phyloP scores from a whole-genome alignment of 202 grass and related monocot genomes.

The Hordeum pubiflorum region DNA sequence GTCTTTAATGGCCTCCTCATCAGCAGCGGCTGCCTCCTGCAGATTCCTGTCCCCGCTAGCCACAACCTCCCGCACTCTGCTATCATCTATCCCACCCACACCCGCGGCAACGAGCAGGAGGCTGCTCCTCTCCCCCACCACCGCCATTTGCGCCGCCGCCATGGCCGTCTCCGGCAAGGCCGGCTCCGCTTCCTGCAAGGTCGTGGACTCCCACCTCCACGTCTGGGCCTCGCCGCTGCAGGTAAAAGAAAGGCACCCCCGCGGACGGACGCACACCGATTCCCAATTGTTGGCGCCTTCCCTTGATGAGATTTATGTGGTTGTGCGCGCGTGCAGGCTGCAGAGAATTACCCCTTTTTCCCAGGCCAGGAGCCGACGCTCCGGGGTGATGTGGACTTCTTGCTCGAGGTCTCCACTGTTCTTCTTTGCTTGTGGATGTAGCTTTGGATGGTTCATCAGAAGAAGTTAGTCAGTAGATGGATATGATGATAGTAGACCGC shows the following conservation, averaged over 20 bases:
- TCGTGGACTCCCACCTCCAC: slow-evolving; percentile 82
- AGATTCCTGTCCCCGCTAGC: slow-evolving; percentile 16
- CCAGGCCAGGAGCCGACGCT: slow-evolving; percentile 64
- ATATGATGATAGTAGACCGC: not conserved
- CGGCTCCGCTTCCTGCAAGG: slow-evolving; percentile 31
- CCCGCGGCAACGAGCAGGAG: not conserved
- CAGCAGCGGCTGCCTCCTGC: not conserved
- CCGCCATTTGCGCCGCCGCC: slow-evolving; percentile 14
- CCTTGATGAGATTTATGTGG: not conserved
- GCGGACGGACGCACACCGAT: not conserved
- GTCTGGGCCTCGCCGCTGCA: slow-evolving; percentile 72
- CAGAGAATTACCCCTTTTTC: slow-evolving; percentile 42
- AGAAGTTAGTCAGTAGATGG: not conserved
- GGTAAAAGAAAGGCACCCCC: slow-evolving; percentile 24
- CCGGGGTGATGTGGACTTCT: slow-evolving; percentile 52
- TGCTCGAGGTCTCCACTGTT: slow-evolving; percentile 49
- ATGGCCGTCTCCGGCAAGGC: slow-evolving; percentile 34
- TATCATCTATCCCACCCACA: not conserved
- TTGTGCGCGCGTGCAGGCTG: slow-evolving; percentile 27
- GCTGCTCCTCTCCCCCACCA: slow-evolving; percentile 25
- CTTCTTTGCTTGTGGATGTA: not conserved
- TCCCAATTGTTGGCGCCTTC: not conserved
- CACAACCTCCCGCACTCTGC: not conserved
- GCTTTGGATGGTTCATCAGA: not conserved
- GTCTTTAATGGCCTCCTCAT: slow-evolving; percentile 10